phyloP scores from a whole-genome alignment of 192 early-diverging fungal species.

The Coemansia furcata region DNA sequence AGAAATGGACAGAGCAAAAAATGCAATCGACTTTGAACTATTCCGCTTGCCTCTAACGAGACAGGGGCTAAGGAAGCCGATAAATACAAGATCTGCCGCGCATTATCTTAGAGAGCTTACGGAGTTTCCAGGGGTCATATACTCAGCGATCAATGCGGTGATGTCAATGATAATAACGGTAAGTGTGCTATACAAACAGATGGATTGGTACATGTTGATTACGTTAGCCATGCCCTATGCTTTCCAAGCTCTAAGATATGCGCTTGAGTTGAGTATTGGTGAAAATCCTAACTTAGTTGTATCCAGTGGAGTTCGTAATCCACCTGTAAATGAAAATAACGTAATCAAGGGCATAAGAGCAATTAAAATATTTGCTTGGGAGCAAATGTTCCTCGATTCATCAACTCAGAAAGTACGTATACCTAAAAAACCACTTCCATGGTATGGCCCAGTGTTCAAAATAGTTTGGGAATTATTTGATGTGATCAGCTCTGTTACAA shows the following conservation, averaged over 20 bases:
- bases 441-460: constrained; percentile 25
- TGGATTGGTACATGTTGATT: constrained; percentile 24
- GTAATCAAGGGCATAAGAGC: constrained; percentile 18
- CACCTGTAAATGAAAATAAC: neutral
- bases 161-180: neutral
- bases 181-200: constrained; percentile 12
- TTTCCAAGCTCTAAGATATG: neutral
- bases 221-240: constrained; percentile 1
- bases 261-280: neutral
- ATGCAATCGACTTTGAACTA: constrained; percentile 26
- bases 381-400: constrained; percentile 12
- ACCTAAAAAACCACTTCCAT: constrained; percentile 7
- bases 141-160: neutral
- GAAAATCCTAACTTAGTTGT: neutral
- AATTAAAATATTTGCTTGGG: constrained; percentile 45
- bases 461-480: constrained; percentile 9
- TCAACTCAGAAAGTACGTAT: neutral
- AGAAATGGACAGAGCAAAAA: neutral
- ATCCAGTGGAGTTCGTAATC: neutral
- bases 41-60: constrained; percentile 18
- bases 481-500: neutral
- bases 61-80: constrained; percentile 5
- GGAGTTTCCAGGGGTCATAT: neutral
- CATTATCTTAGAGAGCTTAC: neutral
- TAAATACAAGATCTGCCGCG: neutral